Percentiles rank a stretch among this genome's conserved stretches.
Evolutionary conservation across 306 rosid species (phyloP).

Genomic region (Quercus bicolor): DNA sequence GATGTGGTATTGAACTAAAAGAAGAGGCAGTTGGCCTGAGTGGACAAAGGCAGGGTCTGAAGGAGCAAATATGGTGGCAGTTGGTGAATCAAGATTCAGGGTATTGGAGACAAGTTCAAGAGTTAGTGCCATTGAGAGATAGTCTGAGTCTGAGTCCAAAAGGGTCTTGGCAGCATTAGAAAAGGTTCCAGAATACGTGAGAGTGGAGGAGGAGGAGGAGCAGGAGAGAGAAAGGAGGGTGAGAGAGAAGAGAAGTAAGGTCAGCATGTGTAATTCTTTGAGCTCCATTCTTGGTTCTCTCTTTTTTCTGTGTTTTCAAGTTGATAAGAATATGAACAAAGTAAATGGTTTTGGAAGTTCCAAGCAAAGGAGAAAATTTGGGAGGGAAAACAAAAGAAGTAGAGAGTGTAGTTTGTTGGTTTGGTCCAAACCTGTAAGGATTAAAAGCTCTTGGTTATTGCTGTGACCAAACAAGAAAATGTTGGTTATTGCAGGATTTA

Average conservation of each 20-base stretch:
- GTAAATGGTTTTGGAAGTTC: no score
- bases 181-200: conserved; percentile 5
- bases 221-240: no score
- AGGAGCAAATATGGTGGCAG: conserved; percentile 46
- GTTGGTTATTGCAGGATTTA: no score
- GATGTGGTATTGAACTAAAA: conserved; percentile 36
- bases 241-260: neutral
- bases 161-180: conserved; percentile 18
- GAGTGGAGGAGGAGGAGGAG: neutral
- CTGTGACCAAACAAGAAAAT: no score
- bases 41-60: conserved; percentile 29
- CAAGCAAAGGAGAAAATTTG: no score
- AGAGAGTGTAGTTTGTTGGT: no score
- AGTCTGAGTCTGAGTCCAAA: conserved; percentile 36
- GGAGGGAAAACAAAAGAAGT: no score
- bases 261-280: neutral
- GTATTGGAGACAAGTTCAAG: conserved; percentile 27
- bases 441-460: no score
- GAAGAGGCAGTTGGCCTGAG: conserved; percentile 29
- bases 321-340: no score
- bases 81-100: conserved; percentile 17
- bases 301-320: no score
- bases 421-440: no score
- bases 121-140: conserved; percentile 40
- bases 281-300: no score